These are phyloP conservation scores for Candolleomyces eurysporus DNA, from an alignment of 768 basidiomycete species.

Conservation along the genomic window DNA sequence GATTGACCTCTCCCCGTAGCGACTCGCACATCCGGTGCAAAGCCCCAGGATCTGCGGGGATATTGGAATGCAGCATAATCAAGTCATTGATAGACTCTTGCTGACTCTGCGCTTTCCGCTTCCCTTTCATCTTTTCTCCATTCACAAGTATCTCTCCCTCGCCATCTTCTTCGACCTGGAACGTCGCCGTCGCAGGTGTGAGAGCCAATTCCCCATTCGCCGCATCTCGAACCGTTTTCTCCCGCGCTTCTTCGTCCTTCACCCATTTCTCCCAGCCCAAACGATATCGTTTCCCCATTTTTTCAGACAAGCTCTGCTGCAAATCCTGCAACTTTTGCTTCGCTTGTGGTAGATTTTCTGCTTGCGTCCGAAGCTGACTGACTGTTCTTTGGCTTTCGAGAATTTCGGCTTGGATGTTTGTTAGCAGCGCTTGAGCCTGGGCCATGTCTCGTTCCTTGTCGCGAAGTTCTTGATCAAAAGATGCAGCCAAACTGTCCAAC, in stretches of 20 bases:
- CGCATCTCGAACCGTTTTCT: conserved; percentile 62
- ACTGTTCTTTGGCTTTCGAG: conserved; percentile 80
- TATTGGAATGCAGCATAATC: conserved; percentile 50
- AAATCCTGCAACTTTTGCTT: conserved; percentile 58
- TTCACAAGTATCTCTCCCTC: conserved; percentile 36
- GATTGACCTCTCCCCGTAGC: conserved; percentile 62
- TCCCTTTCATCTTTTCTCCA: conserved; percentile 51
- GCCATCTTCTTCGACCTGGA: conserved; percentile 45
- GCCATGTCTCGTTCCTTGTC: conserved; percentile 90
- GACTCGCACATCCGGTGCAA: conserved; percentile 54
- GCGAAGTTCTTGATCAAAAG: conserved; percentile 88
- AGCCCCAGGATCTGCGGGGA: conserved; percentile 57
- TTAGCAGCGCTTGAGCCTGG: conserved; percentile 84
- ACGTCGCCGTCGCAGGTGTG: conserved; percentile 43
- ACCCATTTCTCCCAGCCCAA: conserved; percentile 94
- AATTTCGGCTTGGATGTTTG: conserved; percentile 88
- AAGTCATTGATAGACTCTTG: conserved; percentile 68
- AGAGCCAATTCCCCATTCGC: conserved; percentile 55
- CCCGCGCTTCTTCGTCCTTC: conserved; percentile 78
- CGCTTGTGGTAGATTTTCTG: conserved; percentile 62
- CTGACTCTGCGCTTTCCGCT: conserved; percentile 47
- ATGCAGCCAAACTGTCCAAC: conserved; percentile 83
- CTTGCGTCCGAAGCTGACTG: conserved; percentile 62
- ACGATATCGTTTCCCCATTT: conserved; percentile 81
- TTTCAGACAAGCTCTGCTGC: conserved; percentile 62